These are phyloP conservation scores for Pilasporangium apinafurcum DNA, from an alignment of 352 stramenopile genomes.

Conservation along the genomic window DNA sequence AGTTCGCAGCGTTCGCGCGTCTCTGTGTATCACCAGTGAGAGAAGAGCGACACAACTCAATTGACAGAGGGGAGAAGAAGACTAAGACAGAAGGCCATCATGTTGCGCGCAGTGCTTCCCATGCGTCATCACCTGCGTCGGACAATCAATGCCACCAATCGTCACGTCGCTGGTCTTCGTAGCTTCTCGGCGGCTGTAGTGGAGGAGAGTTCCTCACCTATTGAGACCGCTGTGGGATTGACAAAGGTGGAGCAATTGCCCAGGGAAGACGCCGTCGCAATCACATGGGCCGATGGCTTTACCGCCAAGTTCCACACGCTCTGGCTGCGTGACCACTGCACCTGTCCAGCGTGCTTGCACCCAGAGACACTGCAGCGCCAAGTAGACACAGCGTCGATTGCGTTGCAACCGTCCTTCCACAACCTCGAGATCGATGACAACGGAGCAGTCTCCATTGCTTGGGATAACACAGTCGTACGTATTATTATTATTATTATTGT, in stretches of 20 bases:
- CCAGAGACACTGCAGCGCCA: constrained; percentile 69
- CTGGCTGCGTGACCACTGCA: constrained; percentile 83
- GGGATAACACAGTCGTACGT: constrained; percentile 47
- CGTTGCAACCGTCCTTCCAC: constrained; percentile 34
- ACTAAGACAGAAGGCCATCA: not conserved
- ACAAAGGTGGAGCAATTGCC: constrained; percentile 44
- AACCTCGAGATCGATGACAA: constrained; percentile 27
- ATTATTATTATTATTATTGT: not conserved
- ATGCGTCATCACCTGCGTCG: not conserved
- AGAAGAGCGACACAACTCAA: not conserved
- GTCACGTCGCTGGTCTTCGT: not conserved
- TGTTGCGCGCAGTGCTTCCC: constrained; percentile 6
- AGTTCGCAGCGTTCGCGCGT: constrained; percentile 1
- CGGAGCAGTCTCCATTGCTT: constrained; percentile 40
- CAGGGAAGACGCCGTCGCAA: constrained; percentile 37
- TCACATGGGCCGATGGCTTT: constrained; percentile 75
- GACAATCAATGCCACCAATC: not conserved
- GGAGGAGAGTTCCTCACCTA: too few relatives aligned
- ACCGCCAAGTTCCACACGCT: constrained; percentile 80
- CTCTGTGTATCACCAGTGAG: not conserved
- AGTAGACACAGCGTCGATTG: constrained; percentile 75
- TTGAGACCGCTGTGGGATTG: constrained; percentile 4
- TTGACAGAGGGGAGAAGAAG: too few relatives aligned
- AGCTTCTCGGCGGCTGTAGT: too few relatives aligned
- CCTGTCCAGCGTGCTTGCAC: constrained; percentile 55